Evolutionary conservation across 768 basidiomycete genomes (phyloP), one percentile per base, ranked within the genome.

Genomic region (Mrakia hoshinonis): DNA sequence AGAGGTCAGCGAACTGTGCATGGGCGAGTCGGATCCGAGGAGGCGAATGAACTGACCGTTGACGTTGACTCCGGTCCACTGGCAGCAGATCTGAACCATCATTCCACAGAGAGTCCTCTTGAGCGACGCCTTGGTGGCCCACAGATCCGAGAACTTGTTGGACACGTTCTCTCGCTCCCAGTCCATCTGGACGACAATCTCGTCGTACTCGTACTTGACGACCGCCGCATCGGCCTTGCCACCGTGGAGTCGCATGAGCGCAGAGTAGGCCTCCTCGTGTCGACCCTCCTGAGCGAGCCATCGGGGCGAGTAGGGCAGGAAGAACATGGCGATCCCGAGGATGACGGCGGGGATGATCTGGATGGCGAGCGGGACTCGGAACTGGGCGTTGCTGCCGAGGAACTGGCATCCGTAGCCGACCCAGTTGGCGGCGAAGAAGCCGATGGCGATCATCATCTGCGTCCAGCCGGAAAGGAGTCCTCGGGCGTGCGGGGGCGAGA

Each of bases 381-480:
- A 64, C n/a, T 46, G 47, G 10, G 39, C 47, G 63, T 46, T 24
- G 39, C 4, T 34, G 24, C 26, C 22, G 12, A 43, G 34, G 63
- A 64, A 64, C 31, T 64, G 63, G 29, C 63, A 46, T 5, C 63
- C 63, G 29, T 64, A 64, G 10, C 63, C 63, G 29, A 64, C 38
- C 63, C 63, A 64, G 39, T 64, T 64, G 1, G 63, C 63, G 12
- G 3, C 18, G 24, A 64, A 64, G 47, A 46, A 46, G 6, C 63
- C 63, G 1, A n/a, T 24, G 1, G 39, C 4, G 24, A 46, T 64
- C 63, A 64, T 64, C 47, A 64, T 49, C 63, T 64, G 63, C 1
- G 63, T 49, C 47, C 39, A 64, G 10, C 63, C 63, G 31, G 47
- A 46, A 18, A 49, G 39, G 29, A 64, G 47, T 20, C 63, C 63